phyloP scores from a whole-genome alignment of 2,329 filamentous ascomycete genomes.

The Aspergillus clavatus region DNA sequence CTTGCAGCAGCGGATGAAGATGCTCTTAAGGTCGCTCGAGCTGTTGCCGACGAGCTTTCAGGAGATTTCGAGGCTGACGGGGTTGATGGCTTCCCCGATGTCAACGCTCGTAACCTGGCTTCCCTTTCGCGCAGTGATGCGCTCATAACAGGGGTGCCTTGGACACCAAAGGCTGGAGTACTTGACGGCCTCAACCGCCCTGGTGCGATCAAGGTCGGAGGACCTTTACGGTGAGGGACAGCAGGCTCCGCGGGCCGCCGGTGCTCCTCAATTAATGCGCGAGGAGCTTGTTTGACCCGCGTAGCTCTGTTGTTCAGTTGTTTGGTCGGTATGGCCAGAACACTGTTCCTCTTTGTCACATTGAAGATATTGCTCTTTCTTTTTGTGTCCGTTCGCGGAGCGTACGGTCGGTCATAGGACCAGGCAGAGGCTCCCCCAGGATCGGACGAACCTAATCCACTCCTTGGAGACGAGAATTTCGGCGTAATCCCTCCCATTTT shows the following conservation, averaged over 20 bases:
- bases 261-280: conserved; percentile 40
- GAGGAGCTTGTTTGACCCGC: conserved; percentile 37
- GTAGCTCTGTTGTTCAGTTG: conserved; percentile 37
- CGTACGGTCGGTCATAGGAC: conserved; percentile 21
- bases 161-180: neutral
- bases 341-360: conserved; percentile 33
- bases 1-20: neutral
- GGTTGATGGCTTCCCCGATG: conserved; percentile 21
- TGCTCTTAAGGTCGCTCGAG: neutral
- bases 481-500: conserved; percentile 29
- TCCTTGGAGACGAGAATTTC: conserved; percentile 14
- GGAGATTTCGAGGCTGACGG: conserved; percentile 4
- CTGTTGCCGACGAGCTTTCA: neutral
- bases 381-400: conserved; percentile 20
- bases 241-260: conserved; percentile 23
- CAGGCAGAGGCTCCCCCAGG: conserved; percentile 15
- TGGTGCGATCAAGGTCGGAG: conserved; percentile 14
- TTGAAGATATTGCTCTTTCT: conserved; percentile 35
- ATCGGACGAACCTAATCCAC: conserved; percentile 8
- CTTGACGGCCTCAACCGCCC: conserved; percentile 13
- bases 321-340: conserved; percentile 38
- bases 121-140: conserved; percentile 26
- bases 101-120: conserved; percentile 28
- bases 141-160: conserved; percentile 2
- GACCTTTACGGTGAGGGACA: conserved; percentile 10